phyloP scores from a whole-genome alignment of 2,329 filamentous ascomycete species.

The Alternaria sp. region DNA sequence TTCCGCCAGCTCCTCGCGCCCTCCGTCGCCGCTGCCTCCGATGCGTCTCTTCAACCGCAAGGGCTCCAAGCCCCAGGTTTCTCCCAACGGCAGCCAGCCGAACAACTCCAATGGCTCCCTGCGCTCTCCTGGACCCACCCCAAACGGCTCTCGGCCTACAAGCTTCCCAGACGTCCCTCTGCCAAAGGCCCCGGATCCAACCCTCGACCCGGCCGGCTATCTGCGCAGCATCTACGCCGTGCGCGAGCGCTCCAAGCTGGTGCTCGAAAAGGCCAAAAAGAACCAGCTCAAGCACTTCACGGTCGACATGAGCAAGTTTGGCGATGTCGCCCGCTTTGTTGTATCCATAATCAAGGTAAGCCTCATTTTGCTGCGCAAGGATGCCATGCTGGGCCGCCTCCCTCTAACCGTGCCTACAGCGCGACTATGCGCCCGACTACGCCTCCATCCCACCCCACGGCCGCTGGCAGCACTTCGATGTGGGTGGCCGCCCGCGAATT shows the following conservation, averaged over 20 bases:
- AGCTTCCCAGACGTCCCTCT: constrained; percentile 77
- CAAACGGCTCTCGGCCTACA: constrained; percentile 48
- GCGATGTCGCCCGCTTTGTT: constrained; percentile 83
- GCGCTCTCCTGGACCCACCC: constrained; percentile 56
- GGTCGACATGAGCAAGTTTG: constrained; percentile 84
- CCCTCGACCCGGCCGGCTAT: constrained; percentile 87
- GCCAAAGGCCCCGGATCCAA: constrained; percentile 84
- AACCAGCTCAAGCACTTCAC: constrained; percentile 86
- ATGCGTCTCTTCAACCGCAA: constrained; percentile 64
- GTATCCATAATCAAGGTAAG: constrained; percentile 92
- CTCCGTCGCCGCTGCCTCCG: constrained; percentile 22
- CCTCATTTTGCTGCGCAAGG: neutral
- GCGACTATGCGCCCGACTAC: constrained; percentile 74
- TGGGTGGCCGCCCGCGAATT: constrained; percentile 77
- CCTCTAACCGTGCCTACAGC: constrained; percentile 51
- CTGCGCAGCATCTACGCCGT: constrained; percentile 89
- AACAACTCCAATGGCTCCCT: constrained; percentile 57
- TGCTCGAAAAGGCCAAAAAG: constrained; percentile 76
- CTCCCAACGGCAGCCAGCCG: constrained; percentile 46
- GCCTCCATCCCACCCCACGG: constrained; percentile 83
- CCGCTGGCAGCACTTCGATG: constrained; percentile 78
- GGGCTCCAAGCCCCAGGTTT: constrained; percentile 49
- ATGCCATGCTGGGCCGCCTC: neutral
- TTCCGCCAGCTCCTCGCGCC: constrained; percentile 9
- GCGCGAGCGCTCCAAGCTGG: constrained; percentile 75